Evolutionary conservation across 2,329 filamentous ascomycete species (phyloP), one percentile per base, ranked within the genome.

Genomic region (Myriangium duriaei): DNA sequence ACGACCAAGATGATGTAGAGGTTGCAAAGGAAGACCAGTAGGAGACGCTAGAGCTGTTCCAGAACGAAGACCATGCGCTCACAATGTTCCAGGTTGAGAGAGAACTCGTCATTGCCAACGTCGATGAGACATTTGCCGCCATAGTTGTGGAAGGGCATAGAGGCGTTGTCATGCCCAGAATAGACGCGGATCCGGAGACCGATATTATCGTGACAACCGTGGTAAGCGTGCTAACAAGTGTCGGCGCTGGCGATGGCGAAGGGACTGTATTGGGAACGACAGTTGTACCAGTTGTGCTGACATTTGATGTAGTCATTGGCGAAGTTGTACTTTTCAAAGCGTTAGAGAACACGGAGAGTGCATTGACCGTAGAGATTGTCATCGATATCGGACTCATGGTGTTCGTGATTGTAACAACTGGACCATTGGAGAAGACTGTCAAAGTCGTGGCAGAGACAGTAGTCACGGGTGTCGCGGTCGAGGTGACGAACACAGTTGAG

Each of bases 311-410:
- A 6, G 30, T 21, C 29, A 39, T 12, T 9, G 36, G 19, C 4
- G 36, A 32, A 5, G 32, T 33, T 11, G 36, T 30, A 15, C 36
- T 39, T 6, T 29, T 18, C 36, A 39, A 28, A 3, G 36, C 36
- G 11, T 12, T 30, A 2, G 36, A 39, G 18, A 39, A 39, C 6
- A 39, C 15, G 3, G 36, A 32, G 4, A 19, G 29, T 3, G 29
- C 36, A 11, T 13, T 19, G n/a, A n/a, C n/a, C n/a, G n/a, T n/a
- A n/a, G n/a, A n/a, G n/a, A n/a, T n/a, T n/a, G n/a, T n/a, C n/a
- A n/a, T n/a, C n/a, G n/a, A n/a, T n/a, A n/a, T n/a, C n/a, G n/a
- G n/a, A n/a, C n/a, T n/a, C n/a, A n/a, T n/a, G n/a, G n/a, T n/a
- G n/a, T n/a, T n/a, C n/a, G n/a, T n/a, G n/a, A n/a, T n/a, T n/a